These are phyloP conservation scores for Aquanectria penicillioides DNA, from an alignment of 2,329 filamentous ascomycete species.

Conservation along the genomic window DNA sequence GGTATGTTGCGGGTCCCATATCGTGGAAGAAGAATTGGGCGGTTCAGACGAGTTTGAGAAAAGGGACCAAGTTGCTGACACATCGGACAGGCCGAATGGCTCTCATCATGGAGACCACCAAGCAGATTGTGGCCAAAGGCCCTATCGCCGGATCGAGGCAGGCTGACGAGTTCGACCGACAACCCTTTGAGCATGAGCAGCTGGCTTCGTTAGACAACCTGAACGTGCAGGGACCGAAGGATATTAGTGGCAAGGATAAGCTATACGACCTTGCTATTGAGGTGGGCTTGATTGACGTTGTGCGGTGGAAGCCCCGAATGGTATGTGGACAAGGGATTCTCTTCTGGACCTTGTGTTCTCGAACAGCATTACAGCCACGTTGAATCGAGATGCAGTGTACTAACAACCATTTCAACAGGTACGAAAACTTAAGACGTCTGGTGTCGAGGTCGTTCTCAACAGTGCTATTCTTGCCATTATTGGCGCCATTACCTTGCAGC, in stretches of 20 bases:
- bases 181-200: conserved; percentile 75
- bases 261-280: conserved; percentile 74
- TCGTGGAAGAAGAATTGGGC: no score
- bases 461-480: conserved; percentile 86
- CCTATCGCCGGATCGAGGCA: conserved; percentile 38
- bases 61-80: conserved; percentile 18
- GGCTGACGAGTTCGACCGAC: conserved; percentile 64
- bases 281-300: conserved; percentile 77
- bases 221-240: conserved; percentile 65
- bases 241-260: conserved; percentile 71
- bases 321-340: conserved; percentile 70
- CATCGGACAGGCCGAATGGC: conserved; percentile 46
- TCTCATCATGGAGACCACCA: conserved; percentile 52
- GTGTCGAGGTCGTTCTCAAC: conserved; percentile 77
- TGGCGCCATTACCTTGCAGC: conserved; percentile 89
- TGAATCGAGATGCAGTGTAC: not conserved
- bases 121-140: conserved; percentile 49
- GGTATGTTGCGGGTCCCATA: no score
- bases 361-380: no score
- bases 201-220: conserved; percentile 81
- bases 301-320: conserved; percentile 89
- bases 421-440: conserved; percentile 76
- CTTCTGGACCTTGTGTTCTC: no score
- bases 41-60: not conserved
- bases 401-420: conserved; percentile 52